Evolutionary conservation across 1,284 basidiomycete species (phyloP).

Genomic region (Ganoderma multipileum): DNA sequence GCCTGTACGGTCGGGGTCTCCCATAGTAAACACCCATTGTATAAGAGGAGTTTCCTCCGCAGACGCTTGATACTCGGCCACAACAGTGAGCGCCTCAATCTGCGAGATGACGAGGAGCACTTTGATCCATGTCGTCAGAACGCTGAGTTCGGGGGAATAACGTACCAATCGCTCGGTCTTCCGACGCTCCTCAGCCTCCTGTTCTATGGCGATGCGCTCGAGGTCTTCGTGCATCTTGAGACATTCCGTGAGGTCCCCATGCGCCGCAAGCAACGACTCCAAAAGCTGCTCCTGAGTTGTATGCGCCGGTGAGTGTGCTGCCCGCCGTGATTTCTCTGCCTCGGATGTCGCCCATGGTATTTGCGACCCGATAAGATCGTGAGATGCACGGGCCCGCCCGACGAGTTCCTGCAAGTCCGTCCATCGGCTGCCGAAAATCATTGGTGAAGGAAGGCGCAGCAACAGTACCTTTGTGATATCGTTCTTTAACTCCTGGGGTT

Average conservation of each 20-base stretch:
- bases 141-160: neutral
- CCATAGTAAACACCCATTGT: conserved; percentile 68
- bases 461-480: conserved; percentile 60
- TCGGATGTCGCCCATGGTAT: conserved; percentile 81
- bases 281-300: conserved; percentile 68
- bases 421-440: neutral
- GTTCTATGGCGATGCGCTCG: conserved; percentile 64
- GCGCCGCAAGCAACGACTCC: conserved; percentile 66
- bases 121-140: neutral
- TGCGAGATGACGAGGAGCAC: neutral
- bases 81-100: conserved; percentile 36
- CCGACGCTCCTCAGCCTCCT: conserved; percentile 50
- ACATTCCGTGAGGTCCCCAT: conserved; percentile 56
- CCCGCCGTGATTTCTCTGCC: conserved; percentile 61
- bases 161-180: conserved; percentile 37
- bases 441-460: neutral
- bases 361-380: conserved; percentile 74
- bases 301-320: conserved; percentile 22
- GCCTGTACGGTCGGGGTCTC: conserved; percentile 75
- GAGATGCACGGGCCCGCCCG: conserved; percentile 68
- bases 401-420: conserved; percentile 66
- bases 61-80: conserved; percentile 61
- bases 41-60: conserved; percentile 70
- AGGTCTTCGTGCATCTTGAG: conserved; percentile 67
- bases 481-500: conserved; percentile 65